Evolutionary conservation across 371 early-diverging fungal species (phyloP), one percentile per base, ranked within the genome.

Genomic region (Mortierella sp.): DNA sequence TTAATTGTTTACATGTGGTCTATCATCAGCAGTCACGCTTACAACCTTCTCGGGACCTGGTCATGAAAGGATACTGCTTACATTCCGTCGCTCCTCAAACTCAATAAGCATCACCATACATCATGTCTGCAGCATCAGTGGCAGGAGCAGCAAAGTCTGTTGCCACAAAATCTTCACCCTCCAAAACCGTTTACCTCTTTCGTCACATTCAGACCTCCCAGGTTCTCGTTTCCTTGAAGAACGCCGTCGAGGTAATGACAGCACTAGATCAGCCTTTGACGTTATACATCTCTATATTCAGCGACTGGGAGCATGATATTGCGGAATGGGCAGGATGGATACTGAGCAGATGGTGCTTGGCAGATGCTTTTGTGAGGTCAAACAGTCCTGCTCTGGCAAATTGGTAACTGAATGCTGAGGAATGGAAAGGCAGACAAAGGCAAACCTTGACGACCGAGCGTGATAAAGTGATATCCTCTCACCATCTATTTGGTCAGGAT

Each of bases 151-250:
- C 74, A 37, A 74, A 70, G 67, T 22, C 78, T 26, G 78, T 43
- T 12, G 69, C 40, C 11, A 32, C 73, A n/a, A 73, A 66, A 47
- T 40, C 63, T 12, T 24, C 65, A 26, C 26, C 70, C 6, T 24
- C 65, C 37, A 75, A 84, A 64, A 79, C 86, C 35, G 84, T 90
- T 49, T 89, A 89, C 63, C 84, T 90, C 49, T 90, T 87, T 70
- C 85, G 91, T 61, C 87, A 90, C 73, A 84, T 90, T 71, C 91
- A 90, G 70, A 89, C 91, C 61, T 84, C 89, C 12, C 91, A 90
- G 70, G 86, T 90, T 54, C 84, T 90, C 69, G 88, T 90, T 12
- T 80, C 81, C 5, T 30, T 80, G 49, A 80, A 75, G 64, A 75
- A 66, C 68, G 68, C 75, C 11, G 75, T 79, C 60, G 80, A 79